Conservation (phyloP, 2,329 filamentous ascomycete species). For the Akanthomyces muscarius region DNA sequence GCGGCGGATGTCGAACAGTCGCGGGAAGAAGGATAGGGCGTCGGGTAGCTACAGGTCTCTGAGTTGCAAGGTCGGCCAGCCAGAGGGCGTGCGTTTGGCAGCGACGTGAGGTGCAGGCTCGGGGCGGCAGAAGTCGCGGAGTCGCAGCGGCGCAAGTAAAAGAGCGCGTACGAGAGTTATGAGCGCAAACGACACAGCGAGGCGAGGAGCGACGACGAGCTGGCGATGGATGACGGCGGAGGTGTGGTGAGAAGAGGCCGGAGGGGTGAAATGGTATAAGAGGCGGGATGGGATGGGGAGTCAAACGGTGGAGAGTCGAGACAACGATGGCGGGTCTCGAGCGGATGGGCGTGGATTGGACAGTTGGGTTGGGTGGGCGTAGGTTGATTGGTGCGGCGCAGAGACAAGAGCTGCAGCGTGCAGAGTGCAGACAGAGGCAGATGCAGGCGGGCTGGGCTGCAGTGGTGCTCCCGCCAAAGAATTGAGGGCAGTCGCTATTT, state of each 20-base stretch:
- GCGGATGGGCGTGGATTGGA: background rate
- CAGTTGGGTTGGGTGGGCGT: background rate
- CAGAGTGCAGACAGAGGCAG: no score
- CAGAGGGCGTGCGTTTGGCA: background rate
- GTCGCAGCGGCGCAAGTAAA: background rate
- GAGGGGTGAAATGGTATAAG: conserved; percentile 14
- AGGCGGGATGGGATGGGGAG: conserved; percentile 11
- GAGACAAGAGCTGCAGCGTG: no score
- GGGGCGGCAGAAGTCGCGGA: background rate
- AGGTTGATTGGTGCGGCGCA: background rate
- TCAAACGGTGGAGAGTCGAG: background rate
- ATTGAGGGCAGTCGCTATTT: background rate
- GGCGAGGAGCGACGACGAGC: background rate
- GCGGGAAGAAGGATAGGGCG: background rate
- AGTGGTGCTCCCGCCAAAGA: no score
- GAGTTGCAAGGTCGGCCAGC: background rate
- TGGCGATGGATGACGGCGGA: conserved; percentile 1
- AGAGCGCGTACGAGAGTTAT: background rate
- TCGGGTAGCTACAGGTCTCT: background rate
- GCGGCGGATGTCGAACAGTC: background rate
- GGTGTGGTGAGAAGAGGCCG: conserved; percentile 3
- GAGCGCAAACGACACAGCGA: background rate
- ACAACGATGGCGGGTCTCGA: conserved; percentile 3
- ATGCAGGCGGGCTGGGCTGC: no score
- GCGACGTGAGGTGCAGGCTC: background rate